Evolutionary conservation across 371 early-diverging fungal genomes (phyloP).

Genomic region (Saksenaea vasiformis): DNA sequence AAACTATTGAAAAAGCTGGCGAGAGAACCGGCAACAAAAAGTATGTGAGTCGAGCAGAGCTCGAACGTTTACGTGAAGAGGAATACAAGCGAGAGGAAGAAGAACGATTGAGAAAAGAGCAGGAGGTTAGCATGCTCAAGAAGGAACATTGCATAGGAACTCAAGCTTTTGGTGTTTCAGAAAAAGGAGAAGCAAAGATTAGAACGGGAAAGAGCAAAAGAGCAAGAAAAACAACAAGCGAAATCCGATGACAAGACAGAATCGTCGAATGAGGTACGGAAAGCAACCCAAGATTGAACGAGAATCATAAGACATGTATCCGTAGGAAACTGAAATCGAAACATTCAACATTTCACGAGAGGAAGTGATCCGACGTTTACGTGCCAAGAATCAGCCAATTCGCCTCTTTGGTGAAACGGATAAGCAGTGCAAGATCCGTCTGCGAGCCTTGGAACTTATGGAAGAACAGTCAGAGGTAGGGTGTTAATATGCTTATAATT

Average conservation of each 20-base stretch:
- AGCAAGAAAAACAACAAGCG: conserved; percentile 24
- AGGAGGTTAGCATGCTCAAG: conserved; percentile 24
- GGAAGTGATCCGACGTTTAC: conserved; percentile 82
- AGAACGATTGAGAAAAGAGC: conserved; percentile 54
- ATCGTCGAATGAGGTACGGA: conserved; percentile 12
- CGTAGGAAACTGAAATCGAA: conserved; percentile 33
- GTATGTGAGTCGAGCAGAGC: conserved; percentile 76
- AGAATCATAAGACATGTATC: not conserved
- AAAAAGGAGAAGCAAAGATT: conserved; percentile 39
- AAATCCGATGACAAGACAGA: conserved; percentile 19
- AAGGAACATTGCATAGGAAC: not conserved
- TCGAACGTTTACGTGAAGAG: conserved; percentile 71
- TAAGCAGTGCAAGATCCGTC: conserved; percentile 77
- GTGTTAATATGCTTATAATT: not conserved
- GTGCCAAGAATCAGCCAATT: conserved; percentile 91
- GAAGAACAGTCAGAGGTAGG: conserved; percentile 69
- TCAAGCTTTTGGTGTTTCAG: conserved; percentile 12
- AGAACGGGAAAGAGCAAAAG: conserved; percentile 30
- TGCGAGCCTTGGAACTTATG: conserved; percentile 82
- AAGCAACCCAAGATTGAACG: not conserved
- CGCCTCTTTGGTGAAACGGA: conserved; percentile 92
- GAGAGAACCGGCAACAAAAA: conserved; percentile 51
- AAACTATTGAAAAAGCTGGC: conserved; percentile 41
- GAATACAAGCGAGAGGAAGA: conserved; percentile 62
- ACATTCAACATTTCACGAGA: conserved; percentile 71